Evolutionary conservation across 768 basidiomycete species (phyloP).

Genomic region (Russula earlei): DNA sequence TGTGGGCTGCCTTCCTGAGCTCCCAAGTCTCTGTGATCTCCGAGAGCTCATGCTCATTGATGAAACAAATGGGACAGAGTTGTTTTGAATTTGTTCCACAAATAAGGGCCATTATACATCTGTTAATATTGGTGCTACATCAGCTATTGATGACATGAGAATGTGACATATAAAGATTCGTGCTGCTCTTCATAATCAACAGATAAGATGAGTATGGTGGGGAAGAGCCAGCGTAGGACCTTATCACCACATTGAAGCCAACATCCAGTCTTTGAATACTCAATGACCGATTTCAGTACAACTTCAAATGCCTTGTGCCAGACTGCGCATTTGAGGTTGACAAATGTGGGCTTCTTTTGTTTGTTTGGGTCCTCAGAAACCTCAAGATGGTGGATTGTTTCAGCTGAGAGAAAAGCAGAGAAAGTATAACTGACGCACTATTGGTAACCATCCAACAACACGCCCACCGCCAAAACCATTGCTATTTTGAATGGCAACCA

Average conservation of each 20-base stretch:
- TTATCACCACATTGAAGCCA: no score
- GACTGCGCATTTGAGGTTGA: no score
- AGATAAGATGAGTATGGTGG: no score
- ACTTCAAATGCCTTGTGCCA: no score
- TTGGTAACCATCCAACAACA: slow-evolving; percentile 23
- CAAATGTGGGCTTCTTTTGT: no score
- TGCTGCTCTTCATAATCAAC: slow-evolving; percentile 27
- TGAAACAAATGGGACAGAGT: neutral
- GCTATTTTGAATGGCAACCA: no score
- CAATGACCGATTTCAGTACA: no score
- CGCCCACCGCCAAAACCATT: slow-evolving; percentile 13
- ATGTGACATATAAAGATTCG: neutral
- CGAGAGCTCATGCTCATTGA: neutral
- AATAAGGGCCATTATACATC: neutral
- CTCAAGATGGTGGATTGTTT: neutral
- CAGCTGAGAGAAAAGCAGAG: neutral
- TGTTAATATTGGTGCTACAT: no score
- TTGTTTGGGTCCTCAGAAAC: neutral
- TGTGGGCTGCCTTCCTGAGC: no score
- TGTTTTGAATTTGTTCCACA: neutral
- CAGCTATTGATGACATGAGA: neutral
- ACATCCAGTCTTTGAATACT: no score
- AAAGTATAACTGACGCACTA: slow-evolving; percentile 14
- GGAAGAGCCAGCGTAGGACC: no score
- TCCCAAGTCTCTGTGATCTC: no score